These are phyloP conservation scores for Imleria badia DNA, from an alignment of 768 basidiomycete species.

Conservation along the genomic window DNA sequence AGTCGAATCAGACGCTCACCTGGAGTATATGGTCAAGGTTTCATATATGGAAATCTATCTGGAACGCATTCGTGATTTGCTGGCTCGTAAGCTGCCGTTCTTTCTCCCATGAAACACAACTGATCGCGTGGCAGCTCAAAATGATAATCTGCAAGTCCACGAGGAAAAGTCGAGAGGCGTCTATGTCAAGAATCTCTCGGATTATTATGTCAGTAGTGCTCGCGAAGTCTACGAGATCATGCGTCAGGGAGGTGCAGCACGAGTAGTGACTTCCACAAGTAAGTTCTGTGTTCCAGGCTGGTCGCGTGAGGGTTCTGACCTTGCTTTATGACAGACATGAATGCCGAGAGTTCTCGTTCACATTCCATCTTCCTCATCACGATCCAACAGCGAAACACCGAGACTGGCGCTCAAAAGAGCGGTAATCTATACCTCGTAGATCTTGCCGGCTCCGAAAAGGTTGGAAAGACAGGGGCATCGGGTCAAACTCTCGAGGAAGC, in stretches of 20 bases:
- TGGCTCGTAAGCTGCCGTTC: constrained; percentile 72
- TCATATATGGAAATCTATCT: constrained; percentile 99
- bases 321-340: constrained; percentile 74
- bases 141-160: constrained; percentile 97
- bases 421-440: constrained; percentile 98
- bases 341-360: constrained; percentile 97
- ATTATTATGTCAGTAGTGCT: constrained; percentile 96
- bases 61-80: constrained; percentile 91
- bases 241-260: constrained; percentile 89
- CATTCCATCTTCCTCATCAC: constrained; percentile 99
- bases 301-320: constrained; percentile 1
- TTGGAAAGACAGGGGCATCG: constrained; percentile 98
- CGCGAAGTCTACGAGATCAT: constrained; percentile 98
- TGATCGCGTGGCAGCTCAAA: constrained; percentile 63
- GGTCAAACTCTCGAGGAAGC: constrained; percentile 99
- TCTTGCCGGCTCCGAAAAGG: constrained; percentile 98
- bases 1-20: constrained; percentile 88
- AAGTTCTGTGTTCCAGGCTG: constrained; percentile 31
- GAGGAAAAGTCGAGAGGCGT: constrained; percentile 98
- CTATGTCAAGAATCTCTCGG: constrained; percentile 95
- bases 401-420: constrained; percentile 92
- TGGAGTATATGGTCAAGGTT: constrained; percentile 99
- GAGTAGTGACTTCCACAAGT: constrained; percentile 96
- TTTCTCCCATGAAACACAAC: neutral
- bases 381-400: constrained; percentile 95